phyloP scores from a whole-genome alignment of 2,329 filamentous ascomycete genomes.

The Microcyclospora pomicola region DNA sequence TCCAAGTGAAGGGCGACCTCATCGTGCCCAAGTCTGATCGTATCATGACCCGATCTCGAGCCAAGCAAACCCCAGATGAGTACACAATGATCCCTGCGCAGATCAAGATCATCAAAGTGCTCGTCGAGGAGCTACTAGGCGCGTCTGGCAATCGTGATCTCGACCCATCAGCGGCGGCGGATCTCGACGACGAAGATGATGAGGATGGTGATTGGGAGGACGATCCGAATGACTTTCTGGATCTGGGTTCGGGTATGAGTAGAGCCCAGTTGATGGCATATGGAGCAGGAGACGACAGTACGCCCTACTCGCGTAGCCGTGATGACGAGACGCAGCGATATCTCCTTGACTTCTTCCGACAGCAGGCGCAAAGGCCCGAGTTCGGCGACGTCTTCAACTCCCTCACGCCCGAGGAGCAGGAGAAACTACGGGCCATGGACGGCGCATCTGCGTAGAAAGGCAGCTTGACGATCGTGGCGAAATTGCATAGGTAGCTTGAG shows the following conservation, averaged over 20 bases:
- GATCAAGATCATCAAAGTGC: constrained; percentile 90
- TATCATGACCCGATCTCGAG: constrained; percentile 88
- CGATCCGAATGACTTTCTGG: constrained; percentile 55
- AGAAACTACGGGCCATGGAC: constrained; percentile 32
- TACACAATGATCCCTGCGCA: constrained; percentile 78
- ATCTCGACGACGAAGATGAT: constrained; percentile 53
- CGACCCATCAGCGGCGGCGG: constrained; percentile 45
- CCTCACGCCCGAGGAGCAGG: constrained; percentile 41
- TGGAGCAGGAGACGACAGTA: constrained; percentile 39
- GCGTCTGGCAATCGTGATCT: constrained; percentile 47
- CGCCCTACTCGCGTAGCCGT: constrained; percentile 42
- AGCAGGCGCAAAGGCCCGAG: constrained; percentile 37
- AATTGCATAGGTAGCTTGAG: too few relatives aligned
- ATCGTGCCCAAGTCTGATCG: constrained; percentile 64
- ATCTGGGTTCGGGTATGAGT: constrained; percentile 47
- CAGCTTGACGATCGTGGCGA: too few relatives aligned
- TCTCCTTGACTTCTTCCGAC: constrained; percentile 65
- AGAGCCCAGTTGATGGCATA: constrained; percentile 68
- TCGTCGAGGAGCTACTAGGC: constrained; percentile 80
- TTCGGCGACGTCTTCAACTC: constrained; percentile 42
- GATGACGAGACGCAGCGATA: constrained; percentile 88
- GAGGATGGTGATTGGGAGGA: constrained; percentile 66
- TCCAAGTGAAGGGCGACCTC: constrained; percentile 81
- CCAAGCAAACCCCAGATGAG: constrained; percentile 76
- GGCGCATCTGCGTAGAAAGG: constrained; percentile 1